Evolutionary conservation across 202 grass and related monocot genomes (phyloP).

Genomic region (Digitaria exilis): DNA sequence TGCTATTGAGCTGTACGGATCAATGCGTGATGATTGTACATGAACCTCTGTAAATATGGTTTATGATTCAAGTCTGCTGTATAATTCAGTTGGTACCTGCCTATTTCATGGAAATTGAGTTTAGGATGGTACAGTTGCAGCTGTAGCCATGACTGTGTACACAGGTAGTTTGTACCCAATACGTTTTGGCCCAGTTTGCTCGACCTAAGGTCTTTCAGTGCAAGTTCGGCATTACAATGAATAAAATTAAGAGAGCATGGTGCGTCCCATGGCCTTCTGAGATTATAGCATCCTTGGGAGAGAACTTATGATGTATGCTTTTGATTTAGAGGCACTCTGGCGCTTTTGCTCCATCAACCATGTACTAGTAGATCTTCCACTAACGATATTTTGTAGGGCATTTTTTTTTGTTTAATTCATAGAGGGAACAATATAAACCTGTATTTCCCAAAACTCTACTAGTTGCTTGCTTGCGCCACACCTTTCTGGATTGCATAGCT

Average conservation of each 20-base stretch:
- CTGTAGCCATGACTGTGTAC: neutral
- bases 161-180: neutral
- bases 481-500: neutral
- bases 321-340: neutral
- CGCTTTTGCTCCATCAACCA: neutral
- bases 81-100: neutral
- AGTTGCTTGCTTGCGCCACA: neutral
- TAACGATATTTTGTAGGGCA: neutral
- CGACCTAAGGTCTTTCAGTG: neutral
- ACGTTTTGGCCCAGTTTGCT: neutral
- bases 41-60: neutral
- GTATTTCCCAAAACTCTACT: neutral
- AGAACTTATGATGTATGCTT: neutral
- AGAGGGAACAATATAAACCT: neutral
- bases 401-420: neutral
- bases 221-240: neutral
- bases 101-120: neutral
- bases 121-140: neutral
- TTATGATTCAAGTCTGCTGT: conserved; percentile 2
- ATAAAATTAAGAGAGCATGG: neutral
- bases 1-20: neutral
- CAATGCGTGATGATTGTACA: neutral
- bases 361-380: conserved; percentile 8
- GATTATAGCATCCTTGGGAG: neutral
- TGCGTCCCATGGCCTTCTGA: neutral